Conservation (phyloP, 306 rosid species). For the Prunus salicina region DNA sequence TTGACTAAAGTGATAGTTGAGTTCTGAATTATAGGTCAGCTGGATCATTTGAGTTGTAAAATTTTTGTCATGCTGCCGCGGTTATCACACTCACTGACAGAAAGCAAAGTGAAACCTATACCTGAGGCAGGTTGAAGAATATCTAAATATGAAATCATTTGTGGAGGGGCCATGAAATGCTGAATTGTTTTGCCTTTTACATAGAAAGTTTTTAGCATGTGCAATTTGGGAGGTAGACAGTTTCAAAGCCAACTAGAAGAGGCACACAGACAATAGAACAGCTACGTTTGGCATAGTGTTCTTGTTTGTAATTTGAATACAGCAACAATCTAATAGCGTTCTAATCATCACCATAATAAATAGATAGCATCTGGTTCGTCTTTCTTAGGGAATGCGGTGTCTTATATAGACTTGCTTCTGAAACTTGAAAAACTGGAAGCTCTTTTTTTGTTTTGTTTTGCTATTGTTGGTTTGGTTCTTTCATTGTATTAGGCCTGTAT, state of each 20-base stretch:
- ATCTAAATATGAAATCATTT: background rate
- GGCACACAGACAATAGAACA: background rate
- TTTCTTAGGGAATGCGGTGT: no score
- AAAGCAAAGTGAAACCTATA: background rate
- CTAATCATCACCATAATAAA: background rate
- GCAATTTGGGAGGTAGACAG: background rate
- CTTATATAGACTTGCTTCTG: no score
- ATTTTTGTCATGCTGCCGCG: background rate
- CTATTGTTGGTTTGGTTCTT: no score
- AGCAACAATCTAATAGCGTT: background rate
- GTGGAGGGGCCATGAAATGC: no score
- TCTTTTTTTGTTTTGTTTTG: no score
- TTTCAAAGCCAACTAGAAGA: background rate
- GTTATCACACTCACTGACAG: background rate
- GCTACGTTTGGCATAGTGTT: background rate
- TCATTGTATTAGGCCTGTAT: no score
- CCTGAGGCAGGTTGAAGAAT: background rate
- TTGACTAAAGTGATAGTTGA: background rate
- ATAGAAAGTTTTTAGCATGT: no score
- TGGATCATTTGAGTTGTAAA: background rate
- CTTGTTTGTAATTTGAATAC: background rate
- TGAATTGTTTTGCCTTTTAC: no score
- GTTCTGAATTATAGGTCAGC: background rate
- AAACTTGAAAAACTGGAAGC: no score
- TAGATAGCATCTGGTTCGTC: no score